Evolutionary conservation across 176 grass and related monocot genomes (phyloP), one percentile per base, ranked within the genome.

Genomic region (Tillandsia leiboldiana): DNA sequence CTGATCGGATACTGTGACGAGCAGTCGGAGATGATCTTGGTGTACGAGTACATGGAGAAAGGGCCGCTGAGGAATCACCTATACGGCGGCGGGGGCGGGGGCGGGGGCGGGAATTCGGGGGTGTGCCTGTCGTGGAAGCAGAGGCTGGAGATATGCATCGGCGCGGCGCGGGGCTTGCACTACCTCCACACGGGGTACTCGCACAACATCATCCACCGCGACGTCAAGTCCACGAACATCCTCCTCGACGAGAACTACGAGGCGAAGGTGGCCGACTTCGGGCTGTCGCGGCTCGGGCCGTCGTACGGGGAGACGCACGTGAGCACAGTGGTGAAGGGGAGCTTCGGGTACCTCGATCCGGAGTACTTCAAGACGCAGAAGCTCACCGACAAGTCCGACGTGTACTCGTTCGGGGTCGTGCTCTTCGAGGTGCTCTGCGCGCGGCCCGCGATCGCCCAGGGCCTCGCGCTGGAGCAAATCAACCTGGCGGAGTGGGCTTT

Each of bases 181-280:
- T 90, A 90, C 68, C 83, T 90, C 13, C 87, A 90, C 71, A 67
- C 79, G 1, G 79, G 79, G n/a, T 23, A 74, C 69, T 24, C 78
- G 3, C 70, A 85, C 54, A 84, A 77, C 64, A 82, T 89, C 70
- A 85, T 89, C 64, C 86, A 89, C 72, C 78, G 82, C 1, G 86
- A 89, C 51, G 78, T 89, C 29, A 88, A 84, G 69, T 82, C 86
- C 12, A 84, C 81, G 50, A 84, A 84, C 71, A 88, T 88, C 22
- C 67, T 89, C 17, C 76, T 90, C 15, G 83, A 61, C 58, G 56
- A 79, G 51, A 62, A 53, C 63, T 66, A 67, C 66, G 11, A 75
- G 59, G 79, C 79, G 15, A 87, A 87, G 75, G 75, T 87, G 12
- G 56, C 80, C 50, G 84, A 87, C 68, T 83, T 87, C 74, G 84